phyloP scores from a whole-genome alignment of 192 early-diverging fungal genomes.

The Gonapodya prolifera region DNA sequence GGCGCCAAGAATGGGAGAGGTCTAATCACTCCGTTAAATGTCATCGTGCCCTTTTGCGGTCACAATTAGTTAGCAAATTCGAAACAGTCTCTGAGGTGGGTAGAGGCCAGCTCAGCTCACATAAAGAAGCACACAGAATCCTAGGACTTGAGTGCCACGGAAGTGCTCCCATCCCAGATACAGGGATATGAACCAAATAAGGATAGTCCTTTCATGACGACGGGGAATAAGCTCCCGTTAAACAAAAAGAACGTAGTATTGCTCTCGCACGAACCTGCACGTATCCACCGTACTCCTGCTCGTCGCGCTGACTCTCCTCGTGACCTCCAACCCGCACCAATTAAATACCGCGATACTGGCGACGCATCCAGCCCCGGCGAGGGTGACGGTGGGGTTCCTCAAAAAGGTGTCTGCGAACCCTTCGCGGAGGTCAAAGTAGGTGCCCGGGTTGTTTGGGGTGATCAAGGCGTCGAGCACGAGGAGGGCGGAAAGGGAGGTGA shows the following conservation, averaged over 20 bases:
- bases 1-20: slow-evolving; percentile 28
- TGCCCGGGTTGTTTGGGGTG: slow-evolving; percentile 43
- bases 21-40: slow-evolving; percentile 73
- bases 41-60: slow-evolving; percentile 70
- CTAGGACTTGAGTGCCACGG: slow-evolving; percentile 82
- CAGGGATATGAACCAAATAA: slow-evolving; percentile 87
- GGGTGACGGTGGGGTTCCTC: slow-evolving; percentile 14
- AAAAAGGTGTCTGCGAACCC: slow-evolving; percentile 57
- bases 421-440: slow-evolving; percentile 67
- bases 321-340: slow-evolving; percentile 88
- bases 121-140: slow-evolving; percentile 34
- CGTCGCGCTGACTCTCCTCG: slow-evolving; percentile 73
- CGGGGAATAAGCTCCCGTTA: neutral
- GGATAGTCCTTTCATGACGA: slow-evolving; percentile 47
- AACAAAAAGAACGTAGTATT: neutral
- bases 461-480: slow-evolving; percentile 66
- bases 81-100: too few relatives aligned
- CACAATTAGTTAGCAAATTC: too few relatives aligned
- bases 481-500: slow-evolving; percentile 46
- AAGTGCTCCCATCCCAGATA: slow-evolving; percentile 93
- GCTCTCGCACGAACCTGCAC: slow-evolving; percentile 37
- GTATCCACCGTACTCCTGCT: slow-evolving; percentile 91
- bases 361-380: slow-evolving; percentile 59
- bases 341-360: slow-evolving; percentile 89
- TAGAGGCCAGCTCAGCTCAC: neutral